These are phyloP conservation scores for Chlorella vulgaris DNA, from an alignment of 139 green algal genomes.

Conservation along the genomic window DNA sequence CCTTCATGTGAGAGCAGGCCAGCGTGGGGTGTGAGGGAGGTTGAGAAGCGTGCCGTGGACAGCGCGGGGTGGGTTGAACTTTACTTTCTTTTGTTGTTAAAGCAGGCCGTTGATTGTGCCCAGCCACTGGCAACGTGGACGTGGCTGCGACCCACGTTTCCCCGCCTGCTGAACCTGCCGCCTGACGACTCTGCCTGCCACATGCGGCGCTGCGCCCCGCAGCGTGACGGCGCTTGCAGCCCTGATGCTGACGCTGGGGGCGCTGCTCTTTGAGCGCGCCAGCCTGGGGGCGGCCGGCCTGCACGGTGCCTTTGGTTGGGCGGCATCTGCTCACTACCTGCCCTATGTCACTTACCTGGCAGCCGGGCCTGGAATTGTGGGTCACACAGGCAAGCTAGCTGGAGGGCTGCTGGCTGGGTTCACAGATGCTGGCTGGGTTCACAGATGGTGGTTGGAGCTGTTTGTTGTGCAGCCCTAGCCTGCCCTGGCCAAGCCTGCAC, in stretches of 20 bases:
- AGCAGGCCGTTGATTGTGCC: too few species aligned
- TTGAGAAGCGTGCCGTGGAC: background rate
- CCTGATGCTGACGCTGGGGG: constrained; percentile 31
- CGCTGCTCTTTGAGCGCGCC: constrained; percentile 41
- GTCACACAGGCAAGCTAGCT: constrained; percentile 63
- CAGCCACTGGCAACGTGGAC: background rate
- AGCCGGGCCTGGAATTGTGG: constrained; percentile 70
- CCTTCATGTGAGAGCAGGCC: constrained; percentile 18
- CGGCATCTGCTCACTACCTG: constrained; percentile 40
- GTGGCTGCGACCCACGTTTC: too few species aligned
- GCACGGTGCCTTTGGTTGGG: constrained; percentile 67
- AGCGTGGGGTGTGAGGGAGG: background rate
- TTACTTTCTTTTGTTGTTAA: too few species aligned
- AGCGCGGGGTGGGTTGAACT: too few species aligned
- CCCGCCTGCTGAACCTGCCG: background rate
- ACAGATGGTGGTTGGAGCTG: too few species aligned
- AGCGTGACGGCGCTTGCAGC: constrained; percentile 58
- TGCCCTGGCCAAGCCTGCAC: too few species aligned
- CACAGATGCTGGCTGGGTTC: background rate
- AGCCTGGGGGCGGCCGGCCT: constrained; percentile 29
- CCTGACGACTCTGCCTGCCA: too few species aligned
- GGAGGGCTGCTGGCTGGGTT: background rate
- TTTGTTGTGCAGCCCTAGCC: background rate
- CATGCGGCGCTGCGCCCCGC: constrained; percentile 21
- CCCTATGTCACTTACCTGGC: constrained; percentile 70